phyloP scores from a whole-genome alignment of 2,329 filamentous ascomycete species.

The Xylaria sp. region DNA sequence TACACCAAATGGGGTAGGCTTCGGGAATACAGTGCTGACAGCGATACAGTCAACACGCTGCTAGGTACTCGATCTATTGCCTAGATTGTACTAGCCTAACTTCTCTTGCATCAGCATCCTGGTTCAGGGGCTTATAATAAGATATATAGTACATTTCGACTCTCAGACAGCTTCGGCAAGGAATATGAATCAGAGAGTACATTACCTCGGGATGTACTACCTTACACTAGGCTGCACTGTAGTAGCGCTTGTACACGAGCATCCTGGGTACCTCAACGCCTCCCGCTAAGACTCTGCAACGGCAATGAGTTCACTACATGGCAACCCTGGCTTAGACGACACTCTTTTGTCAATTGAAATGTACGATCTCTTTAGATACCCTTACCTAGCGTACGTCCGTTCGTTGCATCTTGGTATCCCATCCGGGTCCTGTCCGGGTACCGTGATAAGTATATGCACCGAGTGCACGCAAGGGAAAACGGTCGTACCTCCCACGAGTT shows the following conservation, averaged over 20 bases:
- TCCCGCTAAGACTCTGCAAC: neutral
- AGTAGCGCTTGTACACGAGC: neutral
- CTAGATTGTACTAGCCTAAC: conserved; percentile 12
- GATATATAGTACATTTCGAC: neutral
- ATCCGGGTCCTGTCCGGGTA: neutral
- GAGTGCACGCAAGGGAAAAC: conserved; percentile 6
- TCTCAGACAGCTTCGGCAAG: neutral
- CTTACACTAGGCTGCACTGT: neutral
- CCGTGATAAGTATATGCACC: neutral
- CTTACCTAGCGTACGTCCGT: neutral
- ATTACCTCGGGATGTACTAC: neutral
- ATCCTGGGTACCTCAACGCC: neutral
- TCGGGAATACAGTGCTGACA: conserved; percentile 31
- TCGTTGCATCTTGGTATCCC: conserved; percentile 2
- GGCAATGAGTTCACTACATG: neutral
- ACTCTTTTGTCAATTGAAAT: neutral
- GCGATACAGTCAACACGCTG: neutral
- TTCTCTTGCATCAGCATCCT: neutral
- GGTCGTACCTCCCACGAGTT: conserved; percentile 1
- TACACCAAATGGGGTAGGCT: conserved; percentile 29
- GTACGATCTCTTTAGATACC: neutral
- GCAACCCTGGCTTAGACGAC: neutral
- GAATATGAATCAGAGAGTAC: conserved; percentile 1
- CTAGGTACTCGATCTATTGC: conserved; percentile 1
- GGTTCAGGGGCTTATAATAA: conserved; percentile 29